These are phyloP conservation scores for Mycoemilia scoparia DNA, from an alignment of 192 early-diverging fungal species.

Conservation along the genomic window DNA sequence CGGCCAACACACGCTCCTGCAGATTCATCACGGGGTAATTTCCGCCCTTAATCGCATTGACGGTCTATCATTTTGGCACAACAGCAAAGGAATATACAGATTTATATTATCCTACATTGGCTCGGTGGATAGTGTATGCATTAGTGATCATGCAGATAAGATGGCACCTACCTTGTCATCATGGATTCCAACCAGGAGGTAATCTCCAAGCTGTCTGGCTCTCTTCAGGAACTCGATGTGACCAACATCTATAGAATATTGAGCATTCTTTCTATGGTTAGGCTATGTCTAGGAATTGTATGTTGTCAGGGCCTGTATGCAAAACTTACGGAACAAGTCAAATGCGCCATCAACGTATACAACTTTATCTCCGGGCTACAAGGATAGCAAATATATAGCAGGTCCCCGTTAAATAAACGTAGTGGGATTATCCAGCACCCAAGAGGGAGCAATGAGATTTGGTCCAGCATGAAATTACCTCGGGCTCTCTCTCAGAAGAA, in stretches of 20 bases:
- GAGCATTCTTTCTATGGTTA: too few species aligned
- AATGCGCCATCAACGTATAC: conserved; percentile 94
- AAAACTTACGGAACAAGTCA: conserved; percentile 85
- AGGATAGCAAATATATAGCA: background rate
- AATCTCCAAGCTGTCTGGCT: conserved; percentile 71
- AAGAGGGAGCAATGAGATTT: background rate
- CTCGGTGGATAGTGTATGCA: background rate
- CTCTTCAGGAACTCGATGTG: conserved; percentile 86
- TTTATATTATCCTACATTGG: background rate
- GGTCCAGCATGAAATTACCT: too few species aligned
- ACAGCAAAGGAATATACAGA: background rate
- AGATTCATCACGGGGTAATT: conserved; percentile 92
- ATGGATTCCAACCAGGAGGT: conserved; percentile 82
- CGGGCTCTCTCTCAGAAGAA: conserved; percentile 61
- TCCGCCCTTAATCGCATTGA: conserved; percentile 69
- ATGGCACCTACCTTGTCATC: too few species aligned
- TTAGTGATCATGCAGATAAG: conserved; percentile 22
- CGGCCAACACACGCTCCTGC: conserved; percentile 82
- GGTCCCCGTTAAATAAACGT: too few species aligned
- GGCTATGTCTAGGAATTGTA: too few species aligned
- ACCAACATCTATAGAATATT: too few species aligned
- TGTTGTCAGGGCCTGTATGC: too few species aligned
- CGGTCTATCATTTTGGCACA: conserved; percentile 31
- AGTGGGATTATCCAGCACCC: too few species aligned
- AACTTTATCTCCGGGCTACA: conserved; percentile 53